Conservation (phyloP, 768 basidiomycete species). For the Strobilomyces dryophilus region DNA sequence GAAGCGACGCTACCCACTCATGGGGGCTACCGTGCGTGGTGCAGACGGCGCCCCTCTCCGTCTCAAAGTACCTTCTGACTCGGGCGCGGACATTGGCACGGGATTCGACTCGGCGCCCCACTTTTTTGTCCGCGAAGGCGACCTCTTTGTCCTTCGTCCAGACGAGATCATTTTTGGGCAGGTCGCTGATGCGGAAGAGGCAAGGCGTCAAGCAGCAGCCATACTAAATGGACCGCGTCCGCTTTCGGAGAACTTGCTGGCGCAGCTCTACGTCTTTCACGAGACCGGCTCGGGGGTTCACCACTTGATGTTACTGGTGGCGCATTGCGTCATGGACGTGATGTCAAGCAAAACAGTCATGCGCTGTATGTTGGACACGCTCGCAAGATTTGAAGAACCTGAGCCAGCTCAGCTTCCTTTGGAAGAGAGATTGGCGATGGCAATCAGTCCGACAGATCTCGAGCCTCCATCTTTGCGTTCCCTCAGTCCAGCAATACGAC, state of each 20-base stretch:
- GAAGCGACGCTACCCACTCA: slow-evolving; percentile 49
- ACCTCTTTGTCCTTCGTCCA: slow-evolving; percentile 27
- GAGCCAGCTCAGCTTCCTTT: slow-evolving; percentile 23
- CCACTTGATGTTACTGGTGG: slow-evolving; percentile 41
- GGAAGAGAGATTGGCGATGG: slow-evolving; percentile 39
- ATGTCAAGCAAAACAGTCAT: slow-evolving; percentile 39
- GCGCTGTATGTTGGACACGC: slow-evolving; percentile 43
- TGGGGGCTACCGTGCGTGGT: slow-evolving; percentile 38
- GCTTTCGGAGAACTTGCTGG: slow-evolving; percentile 42
- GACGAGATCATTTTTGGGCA: slow-evolving; percentile 38
- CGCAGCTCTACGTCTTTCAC: slow-evolving; percentile 39
- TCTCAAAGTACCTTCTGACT: not conserved
- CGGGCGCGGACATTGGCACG: not conserved
- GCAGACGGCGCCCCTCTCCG: not conserved
- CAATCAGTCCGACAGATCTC: slow-evolving; percentile 36
- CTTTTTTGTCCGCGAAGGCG: slow-evolving; percentile 41
- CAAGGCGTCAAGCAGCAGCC: slow-evolving; percentile 22
- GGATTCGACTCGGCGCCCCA: not conserved
- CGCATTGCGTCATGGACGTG: slow-evolving; percentile 52
- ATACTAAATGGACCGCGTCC: slow-evolving; percentile 33
- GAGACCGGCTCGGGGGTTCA: slow-evolving; percentile 30
- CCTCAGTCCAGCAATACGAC: slow-evolving; percentile 33
- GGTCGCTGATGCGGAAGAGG: slow-evolving; percentile 35
- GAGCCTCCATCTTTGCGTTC: slow-evolving; percentile 26
- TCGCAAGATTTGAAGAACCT: slow-evolving; percentile 16